phyloP scores from a whole-genome alignment of 768 basidiomycete species.

The Hericium coralloides region DNA sequence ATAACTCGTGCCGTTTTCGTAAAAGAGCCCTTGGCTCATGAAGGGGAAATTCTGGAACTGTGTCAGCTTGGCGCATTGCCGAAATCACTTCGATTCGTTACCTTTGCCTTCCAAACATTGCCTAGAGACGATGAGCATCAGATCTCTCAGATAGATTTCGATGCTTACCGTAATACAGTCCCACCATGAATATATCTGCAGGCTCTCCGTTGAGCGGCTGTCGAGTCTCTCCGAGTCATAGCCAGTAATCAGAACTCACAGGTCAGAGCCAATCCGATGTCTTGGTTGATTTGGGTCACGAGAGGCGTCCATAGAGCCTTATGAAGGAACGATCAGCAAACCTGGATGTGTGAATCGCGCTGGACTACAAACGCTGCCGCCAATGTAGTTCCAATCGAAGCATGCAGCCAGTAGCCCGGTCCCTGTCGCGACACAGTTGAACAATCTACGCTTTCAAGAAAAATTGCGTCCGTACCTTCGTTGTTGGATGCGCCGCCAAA shows the following conservation, averaged over 20 bases:
- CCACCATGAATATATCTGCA: conserved; percentile 13
- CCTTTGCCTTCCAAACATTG: conserved; percentile 7
- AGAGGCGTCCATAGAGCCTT: conserved; percentile 4
- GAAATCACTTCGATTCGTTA: conserved; percentile 1
- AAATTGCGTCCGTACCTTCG: conserved; percentile 22
- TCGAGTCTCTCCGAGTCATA: neutral
- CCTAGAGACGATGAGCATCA: neutral
- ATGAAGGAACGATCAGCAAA: neutral
- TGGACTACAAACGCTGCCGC: neutral
- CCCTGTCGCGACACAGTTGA: neutral
- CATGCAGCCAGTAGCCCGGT: conserved; percentile 19
- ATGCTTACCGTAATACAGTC: conserved; percentile 12
- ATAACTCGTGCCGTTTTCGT: conserved; percentile 18
- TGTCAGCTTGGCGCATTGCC: conserved; percentile 3
- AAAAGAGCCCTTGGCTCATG: conserved; percentile 19
- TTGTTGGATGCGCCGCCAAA: conserved; percentile 30
- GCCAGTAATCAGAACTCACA: conserved; percentile 1
- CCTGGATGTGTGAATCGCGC: too few relatives aligned
- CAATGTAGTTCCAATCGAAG: conserved; percentile 23
- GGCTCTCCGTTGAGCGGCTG: neutral
- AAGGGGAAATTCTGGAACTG: conserved; percentile 20
- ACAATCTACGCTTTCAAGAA: neutral
- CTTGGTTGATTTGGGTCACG: conserved; percentile 16
- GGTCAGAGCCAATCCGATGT: conserved; percentile 16
- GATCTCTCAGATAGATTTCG: too few relatives aligned